phyloP scores from a whole-genome alignment of 2,329 filamentous ascomycete genomes.

The Fusarium praegraminearum region DNA sequence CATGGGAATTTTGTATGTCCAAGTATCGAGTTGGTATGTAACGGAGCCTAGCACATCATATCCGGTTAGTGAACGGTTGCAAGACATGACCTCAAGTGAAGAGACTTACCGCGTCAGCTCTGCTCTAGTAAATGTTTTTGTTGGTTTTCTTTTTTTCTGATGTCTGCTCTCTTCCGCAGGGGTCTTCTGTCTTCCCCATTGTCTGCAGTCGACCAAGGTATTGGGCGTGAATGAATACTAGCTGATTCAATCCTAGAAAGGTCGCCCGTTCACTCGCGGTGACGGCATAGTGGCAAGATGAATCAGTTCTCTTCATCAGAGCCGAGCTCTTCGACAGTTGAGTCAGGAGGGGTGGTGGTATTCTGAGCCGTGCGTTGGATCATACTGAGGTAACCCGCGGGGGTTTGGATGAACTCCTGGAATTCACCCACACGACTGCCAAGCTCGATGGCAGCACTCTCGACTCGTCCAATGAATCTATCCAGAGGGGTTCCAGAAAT shows the following conservation, averaged over 20 bases:
- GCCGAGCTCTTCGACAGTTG: conserved; percentile 15
- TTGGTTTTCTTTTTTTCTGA: neutral
- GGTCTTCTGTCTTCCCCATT: neutral
- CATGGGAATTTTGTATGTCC: neutral
- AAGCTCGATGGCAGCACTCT: conserved; percentile 66
- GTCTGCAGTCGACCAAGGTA: neutral
- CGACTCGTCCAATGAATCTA: conserved; percentile 64
- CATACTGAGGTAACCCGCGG: conserved; percentile 26
- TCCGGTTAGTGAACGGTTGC: conserved; percentile 8
- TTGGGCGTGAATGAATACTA: conserved; percentile 1
- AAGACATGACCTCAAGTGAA: neutral
- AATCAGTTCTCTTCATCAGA: conserved; percentile 9
- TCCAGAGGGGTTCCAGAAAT: conserved; percentile 58
- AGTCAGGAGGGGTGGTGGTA: conserved; percentile 18
- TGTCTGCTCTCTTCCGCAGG: neutral
- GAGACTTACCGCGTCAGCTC: conserved; percentile 12
- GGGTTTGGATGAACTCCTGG: conserved; percentile 56
- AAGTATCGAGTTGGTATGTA: conserved; percentile 4
- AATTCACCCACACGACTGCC: conserved; percentile 65
- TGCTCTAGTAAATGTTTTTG: neutral
- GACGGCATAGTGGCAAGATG: neutral
- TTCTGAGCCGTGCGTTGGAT: conserved; percentile 37
- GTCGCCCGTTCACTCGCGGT: neutral
- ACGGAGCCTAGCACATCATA: conserved; percentile 4
- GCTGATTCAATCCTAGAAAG: neutral